phyloP scores from a whole-genome alignment of 768 basidiomycete genomes.

The Lanmaoa rubissima region DNA sequence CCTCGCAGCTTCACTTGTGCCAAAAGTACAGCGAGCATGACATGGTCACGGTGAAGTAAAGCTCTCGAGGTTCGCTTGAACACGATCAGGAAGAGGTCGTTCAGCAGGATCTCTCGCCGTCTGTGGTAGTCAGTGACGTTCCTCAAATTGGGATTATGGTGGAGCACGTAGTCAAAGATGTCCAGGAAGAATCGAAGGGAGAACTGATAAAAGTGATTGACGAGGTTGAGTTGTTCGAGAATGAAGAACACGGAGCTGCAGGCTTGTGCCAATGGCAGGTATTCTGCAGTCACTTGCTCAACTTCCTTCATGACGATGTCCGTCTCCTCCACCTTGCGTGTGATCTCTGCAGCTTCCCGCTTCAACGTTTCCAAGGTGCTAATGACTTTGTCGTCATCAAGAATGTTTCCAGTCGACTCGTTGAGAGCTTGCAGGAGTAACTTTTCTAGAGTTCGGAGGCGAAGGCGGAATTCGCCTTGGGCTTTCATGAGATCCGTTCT shows the following conservation, averaged over 20 bases:
- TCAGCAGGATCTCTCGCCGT: slow-evolving; percentile 77
- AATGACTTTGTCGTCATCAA: slow-evolving; percentile 99
- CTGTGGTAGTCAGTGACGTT: slow-evolving; percentile 67
- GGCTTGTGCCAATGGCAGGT: slow-evolving; percentile 90
- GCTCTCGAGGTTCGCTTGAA: slow-evolving; percentile 90
- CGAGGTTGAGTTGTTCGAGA: slow-evolving; percentile 86
- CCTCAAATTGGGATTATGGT: slow-evolving; percentile 87
- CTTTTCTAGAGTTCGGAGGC: slow-evolving; percentile 90
- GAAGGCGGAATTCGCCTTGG: slow-evolving; percentile 95
- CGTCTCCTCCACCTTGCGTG: slow-evolving; percentile 93
- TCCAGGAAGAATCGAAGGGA: slow-evolving; percentile 97
- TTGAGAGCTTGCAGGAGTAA: slow-evolving; percentile 92
- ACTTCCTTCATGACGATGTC: slow-evolving; percentile 95
- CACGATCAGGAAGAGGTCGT: slow-evolving; percentile 86
- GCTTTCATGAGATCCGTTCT: slow-evolving; percentile 96
- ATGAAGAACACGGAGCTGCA: slow-evolving; percentile 98
- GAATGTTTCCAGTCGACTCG: slow-evolving; percentile 93
- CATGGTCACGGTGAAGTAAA: slow-evolving; percentile 83
- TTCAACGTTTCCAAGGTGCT: slow-evolving; percentile 94
- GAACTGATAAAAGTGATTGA: slow-evolving; percentile 99
- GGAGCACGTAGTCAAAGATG: slow-evolving; percentile 93
- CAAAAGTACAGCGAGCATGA: slow-evolving; percentile 87
- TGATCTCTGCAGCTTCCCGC: slow-evolving; percentile 93
- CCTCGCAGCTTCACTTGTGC: slow-evolving; percentile 87
- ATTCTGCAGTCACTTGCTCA: slow-evolving; percentile 92